Evolutionary conservation across 805 yeast genomes (phyloP).

Genomic region (Barnettozyma populi): DNA sequence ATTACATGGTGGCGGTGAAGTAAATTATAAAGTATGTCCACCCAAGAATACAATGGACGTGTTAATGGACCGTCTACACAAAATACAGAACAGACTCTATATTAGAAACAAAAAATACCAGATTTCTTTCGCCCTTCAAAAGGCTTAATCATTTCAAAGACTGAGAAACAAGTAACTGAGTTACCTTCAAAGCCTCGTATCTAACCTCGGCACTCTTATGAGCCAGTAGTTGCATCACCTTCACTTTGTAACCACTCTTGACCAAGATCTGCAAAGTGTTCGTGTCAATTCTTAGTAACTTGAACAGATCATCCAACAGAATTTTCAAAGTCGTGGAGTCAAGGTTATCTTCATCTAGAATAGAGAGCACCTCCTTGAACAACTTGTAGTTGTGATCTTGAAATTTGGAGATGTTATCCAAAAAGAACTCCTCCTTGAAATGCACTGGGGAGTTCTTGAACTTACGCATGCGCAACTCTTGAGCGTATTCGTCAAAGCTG

Average conservation of each 20-base stretch:
- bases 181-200: constrained; percentile 90
- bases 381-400: constrained; percentile 73
- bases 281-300: constrained; percentile 55
- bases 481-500: constrained; percentile 85
- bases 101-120: constrained; percentile 5
- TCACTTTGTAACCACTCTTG: constrained; percentile 60
- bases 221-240: constrained; percentile 79
- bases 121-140: neutral
- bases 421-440: constrained; percentile 83
- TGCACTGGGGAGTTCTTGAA: constrained; percentile 93
- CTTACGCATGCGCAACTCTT: constrained; percentile 74
- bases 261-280: constrained; percentile 52
- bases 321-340: constrained; percentile 45
- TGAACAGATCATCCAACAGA: constrained; percentile 61
- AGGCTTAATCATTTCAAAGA: constrained; percentile 39
- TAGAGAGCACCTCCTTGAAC: constrained; percentile 52
- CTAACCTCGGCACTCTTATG: constrained; percentile 81
- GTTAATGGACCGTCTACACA: neutral
- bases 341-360: constrained; percentile 38
- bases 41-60: too few species aligned
- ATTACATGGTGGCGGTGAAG: constrained; percentile 23
- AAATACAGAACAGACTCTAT: neutral
- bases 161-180: constrained; percentile 90
- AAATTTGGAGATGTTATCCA: constrained; percentile 71
- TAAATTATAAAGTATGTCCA: neutral